Evolutionary conservation across 2,329 filamentous ascomycete species (phyloP), one percentile per base, ranked within the genome.

Genomic region (Nemania abortiva): DNA sequence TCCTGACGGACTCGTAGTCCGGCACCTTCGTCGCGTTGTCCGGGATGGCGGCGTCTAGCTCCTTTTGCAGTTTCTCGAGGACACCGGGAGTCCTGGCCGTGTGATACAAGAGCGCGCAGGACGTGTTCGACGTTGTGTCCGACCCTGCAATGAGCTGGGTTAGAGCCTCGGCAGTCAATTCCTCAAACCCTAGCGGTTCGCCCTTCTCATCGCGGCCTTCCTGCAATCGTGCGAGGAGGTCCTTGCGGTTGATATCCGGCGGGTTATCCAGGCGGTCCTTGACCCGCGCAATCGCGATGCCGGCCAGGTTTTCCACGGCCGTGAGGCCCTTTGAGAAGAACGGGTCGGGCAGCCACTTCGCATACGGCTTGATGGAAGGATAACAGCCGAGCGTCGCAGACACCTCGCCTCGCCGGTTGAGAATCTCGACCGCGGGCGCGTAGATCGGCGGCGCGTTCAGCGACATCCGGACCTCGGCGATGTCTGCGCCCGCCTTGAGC

Each of bases 391-490:
- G 84, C 0, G 94, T 90, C 3, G 90, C 92, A 13, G 91, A 95
- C 34, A 97, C 93, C 77, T 97, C 94, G 64, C 94, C 95, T 57
- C 94, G 87, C 15, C 94, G 88, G 82, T 97, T 97, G 63, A 97
- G 84, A 3, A 97, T 95, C 81, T 97, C 90, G 70, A 97, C 93
- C 10, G 94, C 95, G 0, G 91, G 88, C 0, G 91, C 92, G 75
- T 91, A 93, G 31, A 88, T 88, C 3, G 91, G 87, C 1, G 88
- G 84, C 0, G 86, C 84, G 68, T 89, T 84, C 0, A 90, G 88
- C 0, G 86, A 86, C 69, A 83, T 82, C 54, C 90, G 87, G 58
- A 95, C 89, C 80, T 95, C 92, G 2, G 93, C 92, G 58, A 93
- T 85, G 78, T 97, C 93, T 67, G 87, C 87, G 20, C 93, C 93